These are phyloP conservation scores for Cystobasidium slooffiae DNA, from an alignment of 1,284 basidiomycete genomes.

Conservation along the genomic window DNA sequence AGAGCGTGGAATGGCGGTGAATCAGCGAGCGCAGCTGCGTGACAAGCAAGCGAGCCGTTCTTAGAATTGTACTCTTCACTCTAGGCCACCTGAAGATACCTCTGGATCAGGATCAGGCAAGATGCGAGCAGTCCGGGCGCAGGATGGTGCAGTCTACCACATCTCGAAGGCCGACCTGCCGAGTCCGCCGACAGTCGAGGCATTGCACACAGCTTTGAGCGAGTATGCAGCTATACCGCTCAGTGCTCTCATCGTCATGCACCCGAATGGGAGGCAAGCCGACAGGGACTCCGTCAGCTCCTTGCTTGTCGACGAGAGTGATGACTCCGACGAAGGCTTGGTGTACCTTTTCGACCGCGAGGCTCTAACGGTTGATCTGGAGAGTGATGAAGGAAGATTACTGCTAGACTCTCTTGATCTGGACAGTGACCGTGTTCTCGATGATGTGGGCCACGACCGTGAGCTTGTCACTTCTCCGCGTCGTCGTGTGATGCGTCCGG, in stretches of 20 bases:
- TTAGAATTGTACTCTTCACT: too few relatives aligned
- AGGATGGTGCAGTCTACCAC: constrained; percentile 38
- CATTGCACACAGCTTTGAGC: constrained; percentile 32
- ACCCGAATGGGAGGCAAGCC: constrained; percentile 40
- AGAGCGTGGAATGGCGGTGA: constrained; percentile 8
- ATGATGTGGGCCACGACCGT: constrained; percentile 24
- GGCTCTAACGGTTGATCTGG: constrained; percentile 25
- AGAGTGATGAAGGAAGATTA: constrained; percentile 26
- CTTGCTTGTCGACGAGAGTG: constrained; percentile 25
- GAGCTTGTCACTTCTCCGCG: neutral
- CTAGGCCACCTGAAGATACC: neutral
- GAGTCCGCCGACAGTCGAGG: constrained; percentile 30
- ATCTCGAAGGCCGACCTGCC: constrained; percentile 28
- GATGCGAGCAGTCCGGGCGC: constrained; percentile 43
- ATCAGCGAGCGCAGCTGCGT: neutral
- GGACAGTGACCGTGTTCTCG: constrained; percentile 17
- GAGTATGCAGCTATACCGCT: constrained; percentile 26
- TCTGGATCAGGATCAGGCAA: neutral
- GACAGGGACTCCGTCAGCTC: constrained; percentile 21
- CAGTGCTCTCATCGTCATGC: constrained; percentile 43
- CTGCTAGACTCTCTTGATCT: constrained; percentile 22
- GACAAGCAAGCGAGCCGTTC: neutral
- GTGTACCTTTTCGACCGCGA: constrained; percentile 42
- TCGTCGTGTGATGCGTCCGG: neutral
- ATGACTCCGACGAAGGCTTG: constrained; percentile 5